Evolutionary conservation across 2,329 filamentous ascomycete genomes (phyloP), one percentile per base, ranked within the genome.

Genomic region (Didymella pomorum): DNA sequence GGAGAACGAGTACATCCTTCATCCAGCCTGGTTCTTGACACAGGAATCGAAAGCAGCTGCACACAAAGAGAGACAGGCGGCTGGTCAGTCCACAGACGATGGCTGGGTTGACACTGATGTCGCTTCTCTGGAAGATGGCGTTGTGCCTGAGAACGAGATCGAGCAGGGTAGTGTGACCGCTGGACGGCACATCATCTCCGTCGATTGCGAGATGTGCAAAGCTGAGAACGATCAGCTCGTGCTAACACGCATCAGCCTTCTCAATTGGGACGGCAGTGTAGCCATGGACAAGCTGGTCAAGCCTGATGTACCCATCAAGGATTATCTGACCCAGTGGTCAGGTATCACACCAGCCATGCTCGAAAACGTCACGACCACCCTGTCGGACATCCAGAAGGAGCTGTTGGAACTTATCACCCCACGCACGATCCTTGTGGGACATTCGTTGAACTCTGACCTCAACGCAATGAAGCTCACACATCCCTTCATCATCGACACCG

Each of bases 161-260:
- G 83, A 96, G 76, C 80, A 88, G 66, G 94, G 93, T 54, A 94
- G 92, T 75, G 80, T 97, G 57, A 96, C 92, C 0, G 91, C 87
- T 28, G 95, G 93, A 33, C 87, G 92, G 62, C 85, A 89, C 35
- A 81, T 97, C 11, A 81, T 96, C 47, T 89, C 92, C 1, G 82
- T 99, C 53, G 95, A 99, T 75, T 99, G 95, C 78, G 95, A 99
- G 78, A 99, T 99, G 95, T 97, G 93, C 75, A 88, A 92, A 79
- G 96, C 93, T 2, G 90, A 89, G 59, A 87, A 89, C 60, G 87
- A 87, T 46, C 86, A 91, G 64, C 92, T 90, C 63, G 92, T 93
- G 33, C 86, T 99, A 42, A 96, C 95, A 1, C 88, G 95, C 56
- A 89, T 98, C 73, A 97, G 93, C 73, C 77, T 98, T 37, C 81